A percentile compares a stretch with the other conserved stretches of the same genome.
These are phyloP conservation scores for Tillandsia leiboldiana DNA, from an alignment of 176 grass and related monocot species.

Conservation along the genomic window DNA sequence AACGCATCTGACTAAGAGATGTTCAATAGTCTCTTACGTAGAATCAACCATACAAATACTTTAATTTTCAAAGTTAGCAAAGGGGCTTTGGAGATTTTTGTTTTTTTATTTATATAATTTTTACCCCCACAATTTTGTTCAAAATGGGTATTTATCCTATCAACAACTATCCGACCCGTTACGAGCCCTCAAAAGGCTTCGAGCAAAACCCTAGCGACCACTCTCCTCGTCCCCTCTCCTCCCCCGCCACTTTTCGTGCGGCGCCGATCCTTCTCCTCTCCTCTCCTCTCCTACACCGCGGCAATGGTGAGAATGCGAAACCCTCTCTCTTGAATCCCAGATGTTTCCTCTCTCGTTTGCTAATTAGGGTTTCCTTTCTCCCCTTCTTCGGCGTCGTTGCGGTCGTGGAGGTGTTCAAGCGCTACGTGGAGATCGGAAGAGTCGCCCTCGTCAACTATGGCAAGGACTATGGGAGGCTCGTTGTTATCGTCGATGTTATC, in stretches of 20 bases:
- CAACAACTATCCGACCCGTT: no score
- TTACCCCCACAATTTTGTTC: no score
- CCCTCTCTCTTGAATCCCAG: background rate
- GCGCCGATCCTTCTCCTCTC: background rate
- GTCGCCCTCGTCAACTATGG: slow-evolving; percentile 88
- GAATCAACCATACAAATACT: no score
- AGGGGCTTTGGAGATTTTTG: no score
- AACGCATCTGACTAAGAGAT: no score
- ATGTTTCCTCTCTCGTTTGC: background rate
- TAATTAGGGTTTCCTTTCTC: background rate
- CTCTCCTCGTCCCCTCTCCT: slow-evolving; percentile 14
- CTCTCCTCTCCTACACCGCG: background rate
- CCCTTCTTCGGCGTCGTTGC: background rate
- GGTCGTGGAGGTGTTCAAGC: slow-evolving; percentile 56
- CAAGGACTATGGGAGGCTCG: slow-evolving; percentile 66
- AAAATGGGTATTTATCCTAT: no score
- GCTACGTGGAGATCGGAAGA: slow-evolving; percentile 86
- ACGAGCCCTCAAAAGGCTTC: background rate
- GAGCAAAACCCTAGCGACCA: slow-evolving; percentile 26
- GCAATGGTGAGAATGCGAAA: slow-evolving; percentile 41
- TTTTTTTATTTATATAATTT: no score
- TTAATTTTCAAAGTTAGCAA: no score
- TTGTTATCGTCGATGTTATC: slow-evolving; percentile 75
- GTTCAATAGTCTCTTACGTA: no score
- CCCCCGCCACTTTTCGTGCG: background rate